Percentiles rank a stretch among this genome's conserved stretches.
Conservation (phyloP, 139 green algal species). For the Chloropicon primus region DNA sequence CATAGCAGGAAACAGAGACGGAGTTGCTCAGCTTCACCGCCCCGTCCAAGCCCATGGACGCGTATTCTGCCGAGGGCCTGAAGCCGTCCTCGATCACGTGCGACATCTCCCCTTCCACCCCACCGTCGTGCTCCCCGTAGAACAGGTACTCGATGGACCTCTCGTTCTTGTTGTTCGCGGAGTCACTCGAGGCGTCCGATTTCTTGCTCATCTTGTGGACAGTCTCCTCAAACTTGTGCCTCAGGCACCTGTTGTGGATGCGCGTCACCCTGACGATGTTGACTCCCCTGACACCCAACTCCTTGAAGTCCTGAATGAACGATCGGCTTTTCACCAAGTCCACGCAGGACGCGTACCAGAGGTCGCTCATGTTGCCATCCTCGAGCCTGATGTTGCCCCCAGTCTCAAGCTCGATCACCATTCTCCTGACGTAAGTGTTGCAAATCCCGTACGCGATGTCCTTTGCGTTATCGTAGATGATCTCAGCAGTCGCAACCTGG, state of each 20-base stretch:
- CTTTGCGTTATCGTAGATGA: not conserved
- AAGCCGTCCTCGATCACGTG: slow-evolving; percentile 30
- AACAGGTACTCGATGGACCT: slow-evolving; percentile 44
- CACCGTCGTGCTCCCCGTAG: slow-evolving; percentile 6
- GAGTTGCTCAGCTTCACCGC: slow-evolving; percentile 33
- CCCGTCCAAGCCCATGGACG: slow-evolving; percentile 22
- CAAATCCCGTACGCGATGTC: slow-evolving; percentile 5
- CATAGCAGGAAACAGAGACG: slow-evolving; percentile 22
- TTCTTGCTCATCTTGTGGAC: not conserved
- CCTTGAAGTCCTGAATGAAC: slow-evolving; percentile 7
- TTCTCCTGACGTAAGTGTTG: slow-evolving; percentile 20
- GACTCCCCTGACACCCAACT: slow-evolving; percentile 11
- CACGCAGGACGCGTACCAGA: slow-evolving; percentile 44
- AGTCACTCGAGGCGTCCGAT: slow-evolving; percentile 6
- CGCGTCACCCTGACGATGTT: slow-evolving; percentile 25
- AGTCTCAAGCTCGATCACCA: slow-evolving; percentile 54
- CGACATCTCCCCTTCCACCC: slow-evolving; percentile 17
- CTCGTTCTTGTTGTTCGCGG: slow-evolving; percentile 3
- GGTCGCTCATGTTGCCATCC: slow-evolving; percentile 36
- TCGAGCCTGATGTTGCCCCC: slow-evolving; percentile 66
- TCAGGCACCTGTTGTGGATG: slow-evolving; percentile 54
- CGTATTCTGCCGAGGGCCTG: slow-evolving; percentile 10
- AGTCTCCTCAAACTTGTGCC: slow-evolving; percentile 32
- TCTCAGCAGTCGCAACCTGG: not conserved
- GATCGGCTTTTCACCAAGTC: slow-evolving; percentile 30